Evolutionary conservation across 208 protist species (phyloP), one percentile per base, ranked within the genome.

Genomic region (Leishmania braziliensis): DNA sequence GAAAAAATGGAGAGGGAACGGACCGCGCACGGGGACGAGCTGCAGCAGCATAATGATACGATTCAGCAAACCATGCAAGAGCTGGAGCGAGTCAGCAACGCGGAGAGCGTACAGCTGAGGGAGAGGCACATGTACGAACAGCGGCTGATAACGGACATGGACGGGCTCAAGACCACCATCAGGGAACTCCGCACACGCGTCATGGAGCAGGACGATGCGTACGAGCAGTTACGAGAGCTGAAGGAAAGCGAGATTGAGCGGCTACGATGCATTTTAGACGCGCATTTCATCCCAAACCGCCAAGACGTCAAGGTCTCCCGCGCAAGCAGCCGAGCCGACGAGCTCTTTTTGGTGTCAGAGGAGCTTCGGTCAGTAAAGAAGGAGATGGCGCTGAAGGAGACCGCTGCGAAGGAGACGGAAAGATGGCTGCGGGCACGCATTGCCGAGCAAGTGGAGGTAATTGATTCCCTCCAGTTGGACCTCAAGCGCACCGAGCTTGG

Each of bases 221-320:
- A 90, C 20, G 79, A 80, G 12, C 56, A 86, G 66, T 48, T 80
- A 26, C 79, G 79, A 14, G 75, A 83, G 33, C 88, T 88, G 33
- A 79, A 82, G 76, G 81, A 94, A 33, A 89, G 89, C 60, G 93
- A 97, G 79, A 90, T 95, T 43, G 50, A 85, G 53, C 80, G 91
- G 23, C 85, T 97, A 18, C 86, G 86, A 39, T 80, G 79, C 56
- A 84, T 95, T 9, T 84, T 97, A 18, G 94, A 96, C 73, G 91
- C 92, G 8, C 86, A 95, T 66, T 95, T 96, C 84, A 93, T 96
- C 77, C 92, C 92, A 5, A 88, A 96, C 72, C 86, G 94, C 53
- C 81, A 91, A 71, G 86, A 88, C 10, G 89, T 91, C 0, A 88
- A 93, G 73, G 82, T 76, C 65, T 71, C 77, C 54, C 80, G 56